Evolutionary conservation across 441 rosid species (phyloP).

Genomic region (Croton setiger): DNA sequence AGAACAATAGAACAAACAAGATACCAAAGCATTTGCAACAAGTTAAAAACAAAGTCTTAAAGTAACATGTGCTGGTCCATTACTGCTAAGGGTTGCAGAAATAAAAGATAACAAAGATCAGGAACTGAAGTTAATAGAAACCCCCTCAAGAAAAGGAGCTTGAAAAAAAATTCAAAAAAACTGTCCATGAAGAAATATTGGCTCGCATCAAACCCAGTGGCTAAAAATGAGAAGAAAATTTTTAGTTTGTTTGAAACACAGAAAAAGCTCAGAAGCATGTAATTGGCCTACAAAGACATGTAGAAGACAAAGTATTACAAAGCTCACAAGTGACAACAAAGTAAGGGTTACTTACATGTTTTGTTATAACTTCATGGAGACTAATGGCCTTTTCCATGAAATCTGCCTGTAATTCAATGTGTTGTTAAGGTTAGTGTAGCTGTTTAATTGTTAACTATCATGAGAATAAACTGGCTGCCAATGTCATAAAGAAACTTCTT

Average conservation of each 20-base stretch:
- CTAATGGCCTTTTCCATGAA: slow-evolving; percentile 40
- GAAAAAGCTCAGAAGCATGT: neutral
- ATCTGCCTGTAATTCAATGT: slow-evolving; percentile 37
- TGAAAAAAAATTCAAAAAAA: neutral
- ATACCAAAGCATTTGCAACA: neutral
- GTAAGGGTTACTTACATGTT: slow-evolving; percentile 35
- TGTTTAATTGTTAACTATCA: no score
- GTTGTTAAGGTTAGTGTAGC: slow-evolving; percentile 6
- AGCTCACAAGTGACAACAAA: neutral
- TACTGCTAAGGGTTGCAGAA: neutral
- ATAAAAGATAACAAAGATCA: neutral
- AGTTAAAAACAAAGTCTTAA: neutral
- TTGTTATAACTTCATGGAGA: slow-evolving; percentile 53
- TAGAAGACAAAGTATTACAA: neutral
- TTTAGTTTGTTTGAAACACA: neutral
- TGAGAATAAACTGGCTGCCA: no score
- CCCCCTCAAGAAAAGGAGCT: neutral
- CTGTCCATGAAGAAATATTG: no score
- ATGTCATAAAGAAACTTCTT: no score
- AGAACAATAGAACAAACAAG: neutral
- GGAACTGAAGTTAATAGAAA: neutral
- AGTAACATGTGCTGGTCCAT: neutral
- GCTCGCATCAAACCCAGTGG: no score
- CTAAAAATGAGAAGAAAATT: neutral
- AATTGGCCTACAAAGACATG: neutral